Base-by-base conservation (phyloP, 208 protist genomes). In the Blastocrithidia nonstop region DNA sequence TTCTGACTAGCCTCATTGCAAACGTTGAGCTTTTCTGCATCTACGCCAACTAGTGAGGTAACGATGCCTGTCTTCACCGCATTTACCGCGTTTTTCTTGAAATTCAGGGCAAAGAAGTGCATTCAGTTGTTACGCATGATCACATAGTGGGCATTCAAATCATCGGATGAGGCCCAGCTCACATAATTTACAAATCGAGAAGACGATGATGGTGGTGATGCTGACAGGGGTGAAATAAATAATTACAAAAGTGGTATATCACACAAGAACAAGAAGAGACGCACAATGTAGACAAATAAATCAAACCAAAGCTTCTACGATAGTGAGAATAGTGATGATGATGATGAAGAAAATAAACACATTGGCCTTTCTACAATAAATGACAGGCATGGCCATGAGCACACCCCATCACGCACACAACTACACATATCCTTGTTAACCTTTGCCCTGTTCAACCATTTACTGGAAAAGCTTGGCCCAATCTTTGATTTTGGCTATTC, bases 61-160 rank as follows among this genome's bases (percentile, higher is more conserved):
- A 47, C 84, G 19, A 55, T 60, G 48, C 70, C 83, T 9, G 72
- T 88, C 23, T 49, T 88, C 39, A 57, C 81, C 47, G 75, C 78
- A 33, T 93, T 83, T 66, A 71, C 55, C 3, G 61, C 69, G 24
- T 88, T 93, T 51, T 73, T 87, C 44, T 40, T 93, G 22, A 93
- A 93, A 60, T 93, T 93, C 54, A 86, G 86, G 66, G 59, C 78
- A 15, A 85, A 87, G 50, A 69, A 86, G 38, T 81, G 78, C 40
- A 49, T 48, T 16, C 53, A 49, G 50, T 59, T 85, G 50, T 56
- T 93, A 33, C 58, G 63, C 22, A 53, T 64, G 19, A 50, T 88
- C 8, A 66, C 71, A 16, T 59, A 81, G 42, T 93, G 83, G 83
- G 75, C 75, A 26, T 93, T 93, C 66, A 72, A n/a, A n/a, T n/a